Base-by-base conservation (phyloP, 2,329 filamentous ascomycete genomes). In the Ceratocystis albifundus region DNA sequence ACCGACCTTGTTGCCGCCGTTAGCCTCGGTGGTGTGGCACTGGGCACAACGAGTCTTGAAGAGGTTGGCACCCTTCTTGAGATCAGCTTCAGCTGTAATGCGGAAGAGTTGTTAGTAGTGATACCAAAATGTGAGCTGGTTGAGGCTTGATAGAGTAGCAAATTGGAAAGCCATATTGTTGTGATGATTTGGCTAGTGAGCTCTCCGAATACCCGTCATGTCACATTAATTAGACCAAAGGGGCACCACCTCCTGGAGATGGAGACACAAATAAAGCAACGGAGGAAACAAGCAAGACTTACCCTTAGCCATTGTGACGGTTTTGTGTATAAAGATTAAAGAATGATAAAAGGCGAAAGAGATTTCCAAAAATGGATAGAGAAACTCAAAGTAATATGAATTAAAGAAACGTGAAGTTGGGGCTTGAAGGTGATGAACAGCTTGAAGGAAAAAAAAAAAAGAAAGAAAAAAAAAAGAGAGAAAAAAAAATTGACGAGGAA, bases 1-100 rank as follows among this genome's bases (percentile, higher is more conserved):
- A 77, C 94, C 94, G 79, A 96, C 90, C 88, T 97, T 97, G 90
- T 96, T 96, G 80, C 86, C 85, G 80, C 93, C 94, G 74, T 84
- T 88, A 70, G 82, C 84, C 80, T 95, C 91, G 77, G 96, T 82
- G 79, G 90, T 97, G 84, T 99, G 94, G 89, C 94, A 99, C 83
- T 96, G 91, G 72, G 90, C 89, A 83, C 94, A 99, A 78, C 94
- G 88, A 72, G 92, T 97, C 87, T 96, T 96, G 90, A 97, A 97
- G 77, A 97, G 90, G 84, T 88, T 89, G 80, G 91, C 93, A 85
- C 93, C 93, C 88, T 96, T 96, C 84, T 92, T 91, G 75, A 82
- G 75, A 80, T 96, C 91, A 84, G 91, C 92, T 96, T 64, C 53
- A 41, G 1, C 36, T 57, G 17, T 57, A 32, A 50, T 1, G 28